Conservation (phyloP, 768 basidiomycete genomes). For the Lactarius pseudohatsudake region DNA sequence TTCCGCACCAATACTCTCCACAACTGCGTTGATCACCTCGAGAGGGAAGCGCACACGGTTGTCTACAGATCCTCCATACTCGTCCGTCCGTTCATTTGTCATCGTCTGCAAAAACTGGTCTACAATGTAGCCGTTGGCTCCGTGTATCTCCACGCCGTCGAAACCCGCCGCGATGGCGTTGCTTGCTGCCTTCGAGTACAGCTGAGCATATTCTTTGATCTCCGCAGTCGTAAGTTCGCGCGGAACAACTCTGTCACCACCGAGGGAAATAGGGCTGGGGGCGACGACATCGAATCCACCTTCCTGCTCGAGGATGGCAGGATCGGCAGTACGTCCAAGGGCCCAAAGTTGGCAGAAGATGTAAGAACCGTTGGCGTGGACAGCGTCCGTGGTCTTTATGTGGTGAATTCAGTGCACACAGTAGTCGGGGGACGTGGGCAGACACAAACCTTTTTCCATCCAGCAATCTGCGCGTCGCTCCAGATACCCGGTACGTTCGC, state of each 20-base stretch:
- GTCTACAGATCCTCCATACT: background rate
- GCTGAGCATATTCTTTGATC: no score
- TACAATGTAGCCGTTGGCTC: no score
- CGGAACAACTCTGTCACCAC: background rate
- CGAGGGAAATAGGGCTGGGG: no score
- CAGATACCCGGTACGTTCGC: background rate
- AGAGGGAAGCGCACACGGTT: background rate
- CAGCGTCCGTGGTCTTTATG: background rate
- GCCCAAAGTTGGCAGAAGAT: background rate
- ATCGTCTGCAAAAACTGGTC: background rate
- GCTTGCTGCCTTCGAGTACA: no score
- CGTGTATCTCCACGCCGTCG: no score
- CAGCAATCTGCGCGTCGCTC: background rate
- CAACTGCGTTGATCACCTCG: background rate
- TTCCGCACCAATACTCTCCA: background rate
- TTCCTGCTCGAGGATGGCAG: no score
- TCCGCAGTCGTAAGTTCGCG: background rate
- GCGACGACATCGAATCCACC: no score
- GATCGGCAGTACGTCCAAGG: no score
- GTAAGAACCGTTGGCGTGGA: background rate
- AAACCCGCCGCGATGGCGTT: no score
- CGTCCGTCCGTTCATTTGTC: background rate
- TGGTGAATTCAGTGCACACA: background rate
- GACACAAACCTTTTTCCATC: background rate
- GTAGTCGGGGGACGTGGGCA: background rate